Percentiles rank a stretch among this genome's conserved stretches.
These are phyloP conservation scores for Lecanicillium sp. DNA, from an alignment of 2,329 filamentous ascomycete genomes.

Conservation along the genomic window DNA sequence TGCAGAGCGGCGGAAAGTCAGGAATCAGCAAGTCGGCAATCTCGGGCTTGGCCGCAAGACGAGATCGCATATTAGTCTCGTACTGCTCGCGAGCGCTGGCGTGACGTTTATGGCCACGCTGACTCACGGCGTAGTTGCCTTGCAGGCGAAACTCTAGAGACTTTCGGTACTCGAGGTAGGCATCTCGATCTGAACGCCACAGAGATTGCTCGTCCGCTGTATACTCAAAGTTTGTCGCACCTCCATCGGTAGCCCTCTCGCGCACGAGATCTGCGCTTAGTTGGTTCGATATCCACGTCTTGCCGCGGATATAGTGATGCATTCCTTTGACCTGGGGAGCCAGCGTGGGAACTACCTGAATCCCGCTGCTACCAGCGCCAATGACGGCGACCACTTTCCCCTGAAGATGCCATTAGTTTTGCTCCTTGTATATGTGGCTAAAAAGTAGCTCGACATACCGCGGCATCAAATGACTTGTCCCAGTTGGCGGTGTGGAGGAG, in stretches of 20 bases:
- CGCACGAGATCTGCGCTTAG: too few species aligned
- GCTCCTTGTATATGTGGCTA: too few species aligned
- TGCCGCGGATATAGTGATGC: slow-evolving; percentile 58
- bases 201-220: too few species aligned
- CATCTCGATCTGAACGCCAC: too few species aligned
- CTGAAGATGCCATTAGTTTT: slow-evolving; percentile 35
- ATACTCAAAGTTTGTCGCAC: slow-evolving; percentile 43
- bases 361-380: slow-evolving; percentile 42
- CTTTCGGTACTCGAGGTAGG: too few species aligned
- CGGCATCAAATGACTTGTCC: slow-evolving; percentile 41
- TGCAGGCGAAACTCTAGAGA: too few species aligned
- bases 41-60: slow-evolving; percentile 46
- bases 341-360: slow-evolving; percentile 48
- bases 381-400: slow-evolving; percentile 44
- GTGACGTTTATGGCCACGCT: too few species aligned
- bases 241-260: slow-evolving; percentile 42
- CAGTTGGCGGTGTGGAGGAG: slow-evolving; percentile 46
- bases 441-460: too few species aligned
- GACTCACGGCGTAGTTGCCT: too few species aligned
- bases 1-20: slow-evolving; percentile 56
- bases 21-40: slow-evolving; percentile 50
- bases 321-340: slow-evolving; percentile 41
- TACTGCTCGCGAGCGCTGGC: too few species aligned
- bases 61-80: slow-evolving; percentile 44
- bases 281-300: slow-evolving; percentile 61